These are phyloP conservation scores for Russula dissimulans DNA, from an alignment of 768 basidiomycete genomes.

Conservation along the genomic window DNA sequence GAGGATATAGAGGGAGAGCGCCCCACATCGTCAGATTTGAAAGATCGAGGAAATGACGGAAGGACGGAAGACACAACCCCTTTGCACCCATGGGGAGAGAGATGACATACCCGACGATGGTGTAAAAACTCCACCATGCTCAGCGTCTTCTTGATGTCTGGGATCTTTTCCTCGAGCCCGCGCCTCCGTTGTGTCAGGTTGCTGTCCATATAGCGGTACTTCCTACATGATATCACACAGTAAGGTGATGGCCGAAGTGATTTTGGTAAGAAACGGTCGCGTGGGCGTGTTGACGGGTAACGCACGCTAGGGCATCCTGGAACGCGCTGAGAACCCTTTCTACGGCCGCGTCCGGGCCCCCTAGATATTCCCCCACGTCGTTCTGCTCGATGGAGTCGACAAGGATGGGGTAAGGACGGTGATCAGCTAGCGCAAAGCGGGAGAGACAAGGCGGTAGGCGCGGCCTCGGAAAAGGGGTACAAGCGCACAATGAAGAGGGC, in stretches of 20 bases:
- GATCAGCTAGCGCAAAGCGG: not conserved
- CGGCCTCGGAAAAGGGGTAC: not conserved
- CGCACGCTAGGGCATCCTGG: slow-evolving; percentile 88
- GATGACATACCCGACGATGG: slow-evolving; percentile 51
- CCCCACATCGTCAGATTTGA: too few species aligned
- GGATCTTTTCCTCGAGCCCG: slow-evolving; percentile 87
- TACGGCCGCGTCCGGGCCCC: slow-evolving; percentile 65
- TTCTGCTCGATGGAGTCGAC: slow-evolving; percentile 39
- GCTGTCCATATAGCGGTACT: slow-evolving; percentile 97
- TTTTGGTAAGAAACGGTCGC: not conserved
- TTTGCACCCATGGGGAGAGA: too few species aligned
- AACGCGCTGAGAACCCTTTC: slow-evolving; percentile 72
- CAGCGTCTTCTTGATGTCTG: slow-evolving; percentile 89
- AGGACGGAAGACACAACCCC: too few species aligned
- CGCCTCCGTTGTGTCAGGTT: slow-evolving; percentile 70
- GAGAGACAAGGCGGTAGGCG: not conserved
- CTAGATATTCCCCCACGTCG: slow-evolving; percentile 81
- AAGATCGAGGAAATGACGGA: not conserved
- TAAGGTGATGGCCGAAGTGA: not conserved
- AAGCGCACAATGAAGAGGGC: slow-evolving; percentile 85
- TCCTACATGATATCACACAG: slow-evolving; percentile 39
- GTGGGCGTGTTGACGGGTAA: not conserved
- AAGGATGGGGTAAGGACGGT: not conserved
- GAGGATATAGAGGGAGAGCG: not conserved
- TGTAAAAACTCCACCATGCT: slow-evolving; percentile 79